Conservation (phyloP, 345 rosid species). For the Clarkia xantiana region DNA sequence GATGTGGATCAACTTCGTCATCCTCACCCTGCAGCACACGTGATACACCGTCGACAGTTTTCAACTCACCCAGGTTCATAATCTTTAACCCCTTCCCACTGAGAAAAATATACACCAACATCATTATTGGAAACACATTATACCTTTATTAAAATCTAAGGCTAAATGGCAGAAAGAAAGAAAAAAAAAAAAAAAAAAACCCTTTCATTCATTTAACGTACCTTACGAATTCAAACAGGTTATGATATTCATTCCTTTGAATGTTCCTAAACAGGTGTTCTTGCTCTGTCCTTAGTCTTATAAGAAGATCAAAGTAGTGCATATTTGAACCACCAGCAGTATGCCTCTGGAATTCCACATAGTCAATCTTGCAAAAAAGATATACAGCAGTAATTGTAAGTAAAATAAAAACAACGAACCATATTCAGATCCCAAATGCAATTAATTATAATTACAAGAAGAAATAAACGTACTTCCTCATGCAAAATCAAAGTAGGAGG, state of each 20-base stretch:
- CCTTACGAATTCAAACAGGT: conserved; percentile 81
- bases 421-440: background rate
- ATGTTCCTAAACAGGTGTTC: conserved; percentile 93
- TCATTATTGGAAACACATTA: background rate
- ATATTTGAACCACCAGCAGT: conserved; percentile 97
- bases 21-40: conserved; percentile 63
- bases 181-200: background rate
- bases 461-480: conserved; percentile 52
- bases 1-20: conserved; percentile 91
- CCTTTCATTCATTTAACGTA: conserved; percentile 8
- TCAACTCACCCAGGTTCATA: conserved; percentile 68
- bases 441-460: background rate
- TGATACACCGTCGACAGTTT: conserved; percentile 50
- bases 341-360: conserved; percentile 97
- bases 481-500: conserved; percentile 98
- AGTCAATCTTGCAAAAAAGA: conserved; percentile 49
- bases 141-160: background rate
- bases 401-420: background rate
- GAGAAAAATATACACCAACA: conserved; percentile 10
- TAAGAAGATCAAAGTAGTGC: conserved; percentile 96
- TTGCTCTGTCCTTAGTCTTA: conserved; percentile 84
- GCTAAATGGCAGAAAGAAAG: background rate
- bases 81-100: conserved; percentile 83
- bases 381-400: background rate
- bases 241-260: conserved; percentile 93